These are phyloP conservation scores for Actinomucor elegans DNA, from an alignment of 371 early-diverging fungal species.

Conservation along the genomic window DNA sequence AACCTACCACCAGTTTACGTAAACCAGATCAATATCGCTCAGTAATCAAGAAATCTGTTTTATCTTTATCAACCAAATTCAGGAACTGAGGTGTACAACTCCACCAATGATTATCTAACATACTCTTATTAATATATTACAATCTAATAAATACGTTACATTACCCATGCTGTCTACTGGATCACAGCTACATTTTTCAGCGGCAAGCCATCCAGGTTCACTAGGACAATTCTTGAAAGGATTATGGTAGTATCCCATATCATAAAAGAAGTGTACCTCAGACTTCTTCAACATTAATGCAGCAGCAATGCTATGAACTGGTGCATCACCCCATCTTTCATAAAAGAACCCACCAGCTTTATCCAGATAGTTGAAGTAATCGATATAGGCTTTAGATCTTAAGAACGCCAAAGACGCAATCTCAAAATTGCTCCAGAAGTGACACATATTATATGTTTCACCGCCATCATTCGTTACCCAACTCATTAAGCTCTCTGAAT, in stretches of 20 bases:
- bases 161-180: conserved; percentile 56
- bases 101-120: conserved; percentile 23
- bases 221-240: conserved; percentile 71
- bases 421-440: conserved; percentile 98
- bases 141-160: neutral
- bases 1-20: conserved; percentile 12
- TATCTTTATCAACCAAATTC: conserved; percentile 19
- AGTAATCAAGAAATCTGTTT: conserved; percentile 27
- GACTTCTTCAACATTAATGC: conserved; percentile 76
- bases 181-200: conserved; percentile 62
- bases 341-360: conserved; percentile 92
- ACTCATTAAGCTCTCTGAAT: conserved; percentile 33
- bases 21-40: conserved; percentile 14
- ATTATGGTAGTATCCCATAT: conserved; percentile 84
- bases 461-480: conserved; percentile 40
- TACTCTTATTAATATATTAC: neutral
- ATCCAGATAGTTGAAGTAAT: conserved; percentile 71
- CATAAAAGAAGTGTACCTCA: conserved; percentile 92
- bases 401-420: conserved; percentile 85
- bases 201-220: conserved; percentile 46
- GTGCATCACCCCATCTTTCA: conserved; percentile 97
- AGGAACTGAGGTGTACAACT: conserved; percentile 32
- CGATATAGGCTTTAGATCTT: conserved; percentile 72
- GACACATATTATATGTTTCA: conserved; percentile 73
- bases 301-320: conserved; percentile 92